Evolutionary conservation across 2,329 filamentous ascomycete species (phyloP), one percentile per base, ranked within the genome.

Genomic region (Didymella segeticola): DNA sequence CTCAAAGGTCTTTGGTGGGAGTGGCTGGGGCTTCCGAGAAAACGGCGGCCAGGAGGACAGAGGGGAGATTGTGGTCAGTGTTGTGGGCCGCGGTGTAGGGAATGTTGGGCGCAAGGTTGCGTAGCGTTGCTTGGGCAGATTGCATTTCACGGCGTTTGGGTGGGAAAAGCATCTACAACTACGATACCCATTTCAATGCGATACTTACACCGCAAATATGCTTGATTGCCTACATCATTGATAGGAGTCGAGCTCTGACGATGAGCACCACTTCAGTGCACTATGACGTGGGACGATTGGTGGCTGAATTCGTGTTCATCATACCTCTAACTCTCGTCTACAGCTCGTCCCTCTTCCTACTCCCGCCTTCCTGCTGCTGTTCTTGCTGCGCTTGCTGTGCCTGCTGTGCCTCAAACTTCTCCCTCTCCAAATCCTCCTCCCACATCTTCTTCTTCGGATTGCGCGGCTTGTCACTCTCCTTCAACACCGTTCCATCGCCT

Each of bases 71-170:
- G 83, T 96, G 56, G 82, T 99, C 64, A 96, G 91, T 63, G 89
- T 99, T 36, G 96, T 98, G 69, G 95, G 95, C 26, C 87, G 86
- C 66, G 95, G 95, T 36, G 90, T 99, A 54, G 95, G 95, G 25
- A 99, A 98, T 72, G 90, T 98, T 42, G 93, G 93, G 47, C 86
- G 93, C 69, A 98, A 98, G 79, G 89, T 97, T 73, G 85, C 85
- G 58, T 88, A 74, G 60, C 26, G 11, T 30, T 26, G 30, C 17
- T 3, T 5, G 29, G 8, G 22, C 2, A 9, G 19, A 36, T 22
- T 51, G 46, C 41, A 43, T 43, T 27, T 12, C 14, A 39, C 22
- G 46, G 45, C 51, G 45, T 54, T 49, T 12, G 38, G 51, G 45
- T 25, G 25, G 41, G 41, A 54, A 54, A 46, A 49, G 45, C 51